Evolutionary conservation across 495 filamentous ascomycete species (phyloP), one percentile per base, ranked within the genome.

Genomic region (Podospora pseudoanserina): DNA sequence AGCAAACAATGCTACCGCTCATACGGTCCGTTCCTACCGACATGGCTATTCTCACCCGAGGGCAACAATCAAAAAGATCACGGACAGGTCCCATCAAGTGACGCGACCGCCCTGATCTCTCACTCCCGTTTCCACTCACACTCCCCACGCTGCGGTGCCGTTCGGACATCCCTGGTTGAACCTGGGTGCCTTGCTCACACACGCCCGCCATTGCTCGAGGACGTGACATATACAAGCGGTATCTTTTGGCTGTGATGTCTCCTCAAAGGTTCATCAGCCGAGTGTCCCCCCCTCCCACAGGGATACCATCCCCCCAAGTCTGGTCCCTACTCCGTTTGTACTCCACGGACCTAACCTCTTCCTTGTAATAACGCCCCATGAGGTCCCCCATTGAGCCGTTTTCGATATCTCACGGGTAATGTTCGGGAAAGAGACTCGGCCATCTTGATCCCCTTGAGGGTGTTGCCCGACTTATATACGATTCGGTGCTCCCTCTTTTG

Each of bases 11-110:
- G 44, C 69, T 68, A 79, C 76, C 77, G 79, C 79, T 76, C 73
- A 68, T 63, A 76, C 80, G 80, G 80, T 79, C 80, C 80, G 80
- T 70, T 68, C 71, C 70, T 78, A 76, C 79, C 80, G 80, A 76
- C 73, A 68, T 79, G 77, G 77, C 78, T 77, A 80, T 81, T 72
- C 76, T 20, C 69, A 66, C 72, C 65, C 70, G 67, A 68, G 65
- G 60, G 71, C 71, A 72, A 57, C 66, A 73, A 72, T 66, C 58
- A 72, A 73, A 55, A 27, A 55, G 32, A 70, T 69, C 65, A 49
- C 39, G 26, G 64, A 68, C 53, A 34, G 67, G 66, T 34, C 44
- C 44, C 69, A 72, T 79, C 75, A 72, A 79, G 73, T 77, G 74
- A 79, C 74, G 74, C 64, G 69, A 6, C 66, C 34, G 64, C 30